Evolutionary conservation across 257 asterid species (phyloP), one percentile per base, ranked within the genome.

Genomic region (Ilex aquifolium): DNA sequence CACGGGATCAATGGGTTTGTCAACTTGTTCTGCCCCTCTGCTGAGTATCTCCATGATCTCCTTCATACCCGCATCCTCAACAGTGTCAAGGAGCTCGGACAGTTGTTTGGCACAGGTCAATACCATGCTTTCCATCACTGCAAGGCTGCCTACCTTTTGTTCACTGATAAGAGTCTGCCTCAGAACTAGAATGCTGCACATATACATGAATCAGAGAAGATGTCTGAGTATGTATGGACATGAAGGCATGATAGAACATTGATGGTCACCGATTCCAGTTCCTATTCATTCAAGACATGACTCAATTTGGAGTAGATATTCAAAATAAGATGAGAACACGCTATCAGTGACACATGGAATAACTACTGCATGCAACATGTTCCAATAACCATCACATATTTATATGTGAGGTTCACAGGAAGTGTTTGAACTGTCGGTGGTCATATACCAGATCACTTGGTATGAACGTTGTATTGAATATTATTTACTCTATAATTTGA

Each of bases 91-190:
- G 63, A 82, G 82, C 51, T 77, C 76, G 44, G 86, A 78, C 11
- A 91, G 92, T 12, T 70, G 83, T 65, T 74, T 76, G 32, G 73
- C 72, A 17, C 88, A 65, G 64, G 67, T 69, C 13, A 56, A 69
- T 9, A 86, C 76, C 31, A 88, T 61, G 69, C 56, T 81, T 52
- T 86, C 96, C 77, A 73, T 77, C 11, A 79, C 88, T 56, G 74
- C 77, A 56, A 77, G 82, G 72, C 73, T 81, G 61, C 69, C 69
- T 29, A 79, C 83, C 14, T 77, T 68, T 64, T 62, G 83, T 73
- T 84, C 84, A 57, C 85, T 78, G 70, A 80, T 15, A 32, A 91
- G 88, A 29, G 85, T 77, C 75, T 91, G 98, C 32, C 88, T 72
- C 80, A 86, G 72, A 70, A 91, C 90, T 42, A 91, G 74, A 67